phyloP scores from a whole-genome alignment of 73 alveolate genomes.

The Paramecium tetraurelia region DNA sequence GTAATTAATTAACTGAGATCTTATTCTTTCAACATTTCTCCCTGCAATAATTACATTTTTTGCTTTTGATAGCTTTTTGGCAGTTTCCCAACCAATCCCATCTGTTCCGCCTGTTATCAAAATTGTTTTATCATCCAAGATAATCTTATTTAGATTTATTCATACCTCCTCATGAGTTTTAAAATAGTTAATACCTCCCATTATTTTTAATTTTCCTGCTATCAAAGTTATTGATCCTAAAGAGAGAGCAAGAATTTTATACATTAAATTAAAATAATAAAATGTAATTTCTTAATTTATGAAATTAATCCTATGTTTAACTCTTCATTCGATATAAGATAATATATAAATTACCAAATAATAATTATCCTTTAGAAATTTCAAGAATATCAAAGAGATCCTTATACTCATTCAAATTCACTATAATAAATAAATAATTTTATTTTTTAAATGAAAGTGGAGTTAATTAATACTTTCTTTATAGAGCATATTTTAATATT shows the following conservation, averaged over 20 bases:
- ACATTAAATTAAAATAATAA: not conserved
- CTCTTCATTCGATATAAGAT: not conserved
- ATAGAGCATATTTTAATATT: no score
- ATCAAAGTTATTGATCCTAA: not conserved
- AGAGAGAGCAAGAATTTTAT: not conserved
- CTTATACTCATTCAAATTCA: no score
- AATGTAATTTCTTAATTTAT: not conserved
- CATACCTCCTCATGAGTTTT: not conserved
- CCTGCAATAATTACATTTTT: not conserved
- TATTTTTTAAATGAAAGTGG: no score
- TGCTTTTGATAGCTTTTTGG: not conserved
- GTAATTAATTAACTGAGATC: not conserved
- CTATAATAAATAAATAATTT: no score
- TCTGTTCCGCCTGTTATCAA: conserved; percentile 69
- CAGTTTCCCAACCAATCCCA: conserved; percentile 56
- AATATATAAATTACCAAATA: no score
- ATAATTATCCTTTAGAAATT: no score
- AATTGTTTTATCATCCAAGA: conserved; percentile 37
- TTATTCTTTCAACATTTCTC: not conserved
- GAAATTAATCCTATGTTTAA: no score
- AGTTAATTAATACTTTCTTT: no score
- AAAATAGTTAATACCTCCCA: not conserved
- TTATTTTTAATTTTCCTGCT: not conserved
- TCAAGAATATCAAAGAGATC: not conserved
- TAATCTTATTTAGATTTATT: not conserved